Evolutionary conservation across 352 stramenopile species (phyloP).

Genomic region (Phytopythium mirpurense): DNA sequence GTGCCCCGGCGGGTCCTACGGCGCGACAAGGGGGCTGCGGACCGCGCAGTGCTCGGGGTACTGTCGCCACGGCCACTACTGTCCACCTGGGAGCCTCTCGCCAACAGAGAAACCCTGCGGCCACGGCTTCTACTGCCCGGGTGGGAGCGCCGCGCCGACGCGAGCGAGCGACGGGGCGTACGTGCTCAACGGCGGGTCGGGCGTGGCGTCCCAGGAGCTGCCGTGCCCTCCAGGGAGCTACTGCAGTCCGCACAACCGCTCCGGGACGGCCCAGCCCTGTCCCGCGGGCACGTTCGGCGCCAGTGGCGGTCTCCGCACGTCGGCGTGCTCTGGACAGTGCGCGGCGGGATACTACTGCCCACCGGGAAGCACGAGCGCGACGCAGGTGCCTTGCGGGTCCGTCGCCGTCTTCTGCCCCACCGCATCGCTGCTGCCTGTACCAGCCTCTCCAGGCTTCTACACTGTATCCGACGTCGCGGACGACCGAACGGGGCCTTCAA

Average conservation of each 20-base stretch:
- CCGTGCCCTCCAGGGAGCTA: conserved; percentile 39
- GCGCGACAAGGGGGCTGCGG: conserved; percentile 26
- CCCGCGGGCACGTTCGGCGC: conserved; percentile 63
- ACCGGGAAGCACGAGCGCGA: conserved; percentile 31
- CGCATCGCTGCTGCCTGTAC: conserved; percentile 29
- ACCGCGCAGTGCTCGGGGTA: conserved; percentile 44
- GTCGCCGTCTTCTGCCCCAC: conserved; percentile 38
- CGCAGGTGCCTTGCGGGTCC: conserved; percentile 29
- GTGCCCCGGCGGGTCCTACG: conserved; percentile 56
- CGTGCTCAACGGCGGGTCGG: conserved; percentile 28
- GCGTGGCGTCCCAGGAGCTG: conserved; percentile 7
- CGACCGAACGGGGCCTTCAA: conserved; percentile 7
- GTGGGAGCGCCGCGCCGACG: conserved; percentile 19
- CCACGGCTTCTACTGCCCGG: conserved; percentile 21
- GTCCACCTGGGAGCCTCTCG: conserved; percentile 42
- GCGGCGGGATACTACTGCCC: conserved; percentile 55
- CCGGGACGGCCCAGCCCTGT: conserved; percentile 29
- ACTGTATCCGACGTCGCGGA: conserved; percentile 16
- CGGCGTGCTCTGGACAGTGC: conserved; percentile 47
- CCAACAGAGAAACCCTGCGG: conserved; percentile 31
- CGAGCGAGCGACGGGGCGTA: conserved; percentile 18
- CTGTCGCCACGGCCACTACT: conserved; percentile 63
- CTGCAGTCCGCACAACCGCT: conserved; percentile 32
- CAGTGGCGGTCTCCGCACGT: conserved; percentile 21
- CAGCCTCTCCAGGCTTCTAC: conserved; percentile 42